Base-by-base conservation (phyloP, 306 rosid species). In the Senna siamea region DNA sequence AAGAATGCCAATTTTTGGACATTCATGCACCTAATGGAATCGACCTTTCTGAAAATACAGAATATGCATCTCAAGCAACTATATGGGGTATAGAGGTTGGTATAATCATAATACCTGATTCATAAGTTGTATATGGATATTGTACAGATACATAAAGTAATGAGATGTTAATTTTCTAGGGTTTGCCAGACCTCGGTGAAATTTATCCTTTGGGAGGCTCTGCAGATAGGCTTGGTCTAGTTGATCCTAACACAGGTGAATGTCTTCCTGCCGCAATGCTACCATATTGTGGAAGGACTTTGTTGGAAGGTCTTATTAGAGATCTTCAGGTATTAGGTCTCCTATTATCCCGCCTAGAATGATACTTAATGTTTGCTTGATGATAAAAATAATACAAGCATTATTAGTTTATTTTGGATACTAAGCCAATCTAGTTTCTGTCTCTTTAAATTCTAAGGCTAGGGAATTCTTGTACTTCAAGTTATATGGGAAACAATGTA, bases 261-360 rank as follows among this genome's bases (percentile, higher is more conserved):
- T 92, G 93, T 81, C 92, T 94, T 68, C 99, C 99, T 52, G 98
- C 99, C 44, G 99, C 99, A 73, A 88, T 94, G 97, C 90, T 94
- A 66, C 96, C 92, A 9, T 92, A 81, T 83, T 92, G 99, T 87
- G 97, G 99, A 22, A 80, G 96, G 81, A 94, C 99, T 75, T 94
- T 94, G 76, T 84, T 94, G 91, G 99, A 92, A 83, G 90, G 96
- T 72, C 96, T 92, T 80, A 83, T 94, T 78, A 88, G 98, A 81
- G 99, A 94, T 90, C 92, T 94, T 77, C 99, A 94, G 99, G 99
- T 94, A 92, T 76, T 80, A 77, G 76, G 69, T 77, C 76, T 68
- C 47, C 77, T 62, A 71, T 66, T 81, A 66, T 41, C 59, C 57
- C 76, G 73, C 66, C 22, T 37, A 61, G 51, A 66, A 66, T 43